Conservation (phyloP, 768 basidiomycete genomes). For the Leucocoprinus birnbaumii region DNA sequence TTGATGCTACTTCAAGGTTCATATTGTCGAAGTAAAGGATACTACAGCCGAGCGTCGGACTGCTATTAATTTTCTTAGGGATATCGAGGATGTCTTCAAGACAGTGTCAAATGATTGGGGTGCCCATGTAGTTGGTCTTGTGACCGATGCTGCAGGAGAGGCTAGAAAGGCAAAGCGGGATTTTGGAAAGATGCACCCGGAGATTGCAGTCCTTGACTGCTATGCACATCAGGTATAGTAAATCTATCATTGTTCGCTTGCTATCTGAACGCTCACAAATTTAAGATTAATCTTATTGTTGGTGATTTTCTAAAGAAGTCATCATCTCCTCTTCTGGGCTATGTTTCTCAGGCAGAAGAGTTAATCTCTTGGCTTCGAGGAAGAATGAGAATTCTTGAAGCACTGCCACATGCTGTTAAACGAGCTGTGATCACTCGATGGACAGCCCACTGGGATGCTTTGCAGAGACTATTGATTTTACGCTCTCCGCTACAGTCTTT, state of each 20-base stretch:
- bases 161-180: conserved; percentile 21
- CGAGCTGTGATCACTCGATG: conserved; percentile 31
- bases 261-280: too few relatives aligned
- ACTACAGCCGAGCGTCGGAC: conserved; percentile 27
- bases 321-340: conserved; percentile 15
- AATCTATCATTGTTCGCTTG: neutral
- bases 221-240: conserved; percentile 21
- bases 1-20: conserved; percentile 18
- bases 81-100: conserved; percentile 16
- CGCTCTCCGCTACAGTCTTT: too few relatives aligned
- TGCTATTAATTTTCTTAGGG: conserved; percentile 25
- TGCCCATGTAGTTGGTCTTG: conserved; percentile 24
- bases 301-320: conserved; percentile 32
- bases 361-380: conserved; percentile 37
- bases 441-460: conserved; percentile 29
- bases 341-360: conserved; percentile 24
- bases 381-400: conserved; percentile 29
- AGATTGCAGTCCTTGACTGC: conserved; percentile 29
- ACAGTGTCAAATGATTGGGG: conserved; percentile 23
- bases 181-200: conserved; percentile 16
- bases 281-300: conserved; percentile 36
- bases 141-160: conserved; percentile 34
- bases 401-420: conserved; percentile 28
- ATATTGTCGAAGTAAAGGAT: conserved; percentile 27
- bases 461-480: conserved; percentile 13